Evolutionary conservation across 306 rosid genomes (phyloP).

Genomic region (Cicer arietinum): DNA sequence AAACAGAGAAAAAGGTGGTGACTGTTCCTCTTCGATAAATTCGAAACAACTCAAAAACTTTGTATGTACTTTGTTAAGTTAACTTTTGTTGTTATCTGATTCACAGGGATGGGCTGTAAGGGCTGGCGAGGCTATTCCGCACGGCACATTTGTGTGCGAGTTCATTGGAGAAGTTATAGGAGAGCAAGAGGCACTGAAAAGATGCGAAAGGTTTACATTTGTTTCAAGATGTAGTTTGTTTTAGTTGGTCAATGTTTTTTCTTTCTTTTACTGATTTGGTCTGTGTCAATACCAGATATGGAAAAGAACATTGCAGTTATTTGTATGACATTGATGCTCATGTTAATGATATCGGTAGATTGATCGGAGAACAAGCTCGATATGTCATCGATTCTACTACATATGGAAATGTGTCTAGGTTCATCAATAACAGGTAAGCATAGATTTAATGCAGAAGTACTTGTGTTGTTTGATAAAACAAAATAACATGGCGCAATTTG

Average conservation of each 20-base stretch:
- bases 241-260: slow-evolving; percentile 21
- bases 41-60: not conserved
- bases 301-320: slow-evolving; percentile 59
- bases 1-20: slow-evolving; percentile 75
- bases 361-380: slow-evolving; percentile 63
- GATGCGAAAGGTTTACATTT: slow-evolving; percentile 66
- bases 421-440: slow-evolving; percentile 81
- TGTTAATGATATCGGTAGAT: slow-evolving; percentile 73
- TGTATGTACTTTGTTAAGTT: not conserved
- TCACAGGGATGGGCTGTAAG: slow-evolving; percentile 89
- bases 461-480: not conserved
- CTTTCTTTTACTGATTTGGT: slow-evolving; percentile 27
- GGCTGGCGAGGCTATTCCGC: slow-evolving; percentile 78
- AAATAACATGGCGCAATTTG: slow-evolving; percentile 12
- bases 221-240: slow-evolving; percentile 32
- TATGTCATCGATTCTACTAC: slow-evolving; percentile 70
- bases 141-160: slow-evolving; percentile 87
- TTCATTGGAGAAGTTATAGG: slow-evolving; percentile 83
- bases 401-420: slow-evolving; percentile 86
- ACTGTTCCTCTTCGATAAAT: slow-evolving; percentile 23
- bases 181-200: slow-evolving; percentile 62
- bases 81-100: slow-evolving; percentile 17
- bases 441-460: not conserved
- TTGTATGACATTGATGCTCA: slow-evolving; percentile 64
- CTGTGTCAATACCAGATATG: slow-evolving; percentile 56